Base-by-base conservation (phyloP, 2,329 filamentous ascomycete genomes). In the Aspergillus japonicus region DNA sequence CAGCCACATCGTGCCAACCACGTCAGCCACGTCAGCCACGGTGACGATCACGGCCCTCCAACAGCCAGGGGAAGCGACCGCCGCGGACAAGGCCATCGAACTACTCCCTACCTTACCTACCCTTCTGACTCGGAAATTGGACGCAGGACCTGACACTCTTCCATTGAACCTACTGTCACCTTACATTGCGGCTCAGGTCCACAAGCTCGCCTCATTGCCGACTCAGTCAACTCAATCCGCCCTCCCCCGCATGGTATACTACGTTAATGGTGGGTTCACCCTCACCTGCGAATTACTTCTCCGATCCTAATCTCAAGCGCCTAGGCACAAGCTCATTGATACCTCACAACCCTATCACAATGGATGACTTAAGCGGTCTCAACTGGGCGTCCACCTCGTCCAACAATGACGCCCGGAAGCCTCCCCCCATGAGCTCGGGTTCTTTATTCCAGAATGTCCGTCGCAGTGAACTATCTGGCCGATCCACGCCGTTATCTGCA, bases 331-430 rank as follows among this genome's bases (percentile, higher is more conserved):
- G n/a, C 52, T n/a, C 51, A 53, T 56, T 50, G 52, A 47, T 57
- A 52, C 50, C 29, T 56, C 51, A 58, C 47, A 58, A 58, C 59
- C 51, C 47, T 21, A 65, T 61, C 62, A 62, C 58, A 56, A 82
- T 82, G 80, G 79, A 82, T 54, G 80, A 82, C 63, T 71, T 82
- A 44, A 77, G 73, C 58, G 78, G 79, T 55, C 67, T 81, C 65
- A 76, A 73, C 64, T 82, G 79, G 79, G 74, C 68, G 48, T 70
- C 75, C 62, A 74, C 68, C 64, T 67, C 72, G 42, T 56, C 66
- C 6, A 70, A 19, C 16, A 44, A 71, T 58, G 68, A 69, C 39
- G 48, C 72, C 58, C 69, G 66, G 54, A 79, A 77, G 55, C 72
- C 72, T 24, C 70, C 74, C 5, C 73, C 77, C 3, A 72, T 78